Evolutionary conservation across 768 basidiomycete genomes (phyloP), one percentile per base, ranked within the genome.

Genomic region (Sistotremastrum niveocremeum): DNA sequence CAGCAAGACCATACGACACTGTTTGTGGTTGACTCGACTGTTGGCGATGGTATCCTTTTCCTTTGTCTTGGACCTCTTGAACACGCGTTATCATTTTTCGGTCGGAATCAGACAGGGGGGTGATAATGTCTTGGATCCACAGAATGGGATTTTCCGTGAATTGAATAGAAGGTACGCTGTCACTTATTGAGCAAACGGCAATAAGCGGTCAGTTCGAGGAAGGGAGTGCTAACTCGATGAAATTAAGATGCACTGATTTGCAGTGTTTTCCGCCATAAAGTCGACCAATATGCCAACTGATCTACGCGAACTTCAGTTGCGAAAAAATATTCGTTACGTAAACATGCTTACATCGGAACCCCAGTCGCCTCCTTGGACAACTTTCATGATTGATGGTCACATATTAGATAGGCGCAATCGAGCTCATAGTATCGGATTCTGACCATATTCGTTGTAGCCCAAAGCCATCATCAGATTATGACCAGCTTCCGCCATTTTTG

Each of bases 391-490:
- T 20, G 20, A 20, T 20, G 38, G 10, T 12, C 12, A 10, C 11
- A 10, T 10, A 10, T 10, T 10, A 10, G 10, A 38, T 10, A 12
- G 8, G 3, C 3, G 31, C 4, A 20, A 20, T 20, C 20, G 20
- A 20, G 8, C 10, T 3, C 43, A 34, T 10, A 11, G 7, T 9
- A 11, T 2, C 10, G 35, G 28, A 11, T 6, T 9, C 47, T 11
- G 31, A 48, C 47, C 47, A 38, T 48, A 48, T 12, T 48, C 12
- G 7, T 48, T 31, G 34, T 48, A 48, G 7, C 47, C 47, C 12
- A 45, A 40, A 7, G 45, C 35, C 11, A 20, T 34, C 44, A 48
- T 48, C n/a, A 48, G 12, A 11, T 45, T 48, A 34, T 48, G 47
- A 4, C 44, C 33, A 6, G 39, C 47, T 7, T 48, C 47, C 11